Conservation (phyloP, 176 grass and related monocot species). For the Dendrocalamus sinicus region DNA sequence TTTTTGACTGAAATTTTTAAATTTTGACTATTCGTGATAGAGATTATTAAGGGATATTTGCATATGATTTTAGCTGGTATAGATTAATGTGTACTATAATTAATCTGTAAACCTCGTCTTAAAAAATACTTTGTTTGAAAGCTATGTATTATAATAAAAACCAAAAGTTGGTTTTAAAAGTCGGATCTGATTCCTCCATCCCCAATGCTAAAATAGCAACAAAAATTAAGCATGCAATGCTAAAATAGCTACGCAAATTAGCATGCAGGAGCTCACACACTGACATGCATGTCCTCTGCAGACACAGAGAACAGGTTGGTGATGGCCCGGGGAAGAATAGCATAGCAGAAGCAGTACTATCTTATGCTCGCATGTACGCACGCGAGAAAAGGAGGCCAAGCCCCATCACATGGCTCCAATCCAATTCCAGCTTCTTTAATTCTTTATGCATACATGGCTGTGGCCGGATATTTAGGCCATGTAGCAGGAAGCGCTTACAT, state of each 20-base stretch:
- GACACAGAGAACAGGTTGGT: background rate
- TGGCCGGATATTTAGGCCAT: background rate
- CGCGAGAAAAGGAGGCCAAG: constrained; percentile 44
- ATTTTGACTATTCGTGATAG: too few relatives aligned
- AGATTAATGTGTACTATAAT: too few relatives aligned
- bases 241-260: background rate
- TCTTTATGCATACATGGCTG: background rate
- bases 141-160: too few relatives aligned
- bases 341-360: background rate
- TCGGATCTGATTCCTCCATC: background rate
- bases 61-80: too few relatives aligned
- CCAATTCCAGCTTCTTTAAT: background rate
- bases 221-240: background rate
- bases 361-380: constrained; percentile 8
- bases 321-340: background rate
- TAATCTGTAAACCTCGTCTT: too few relatives aligned
- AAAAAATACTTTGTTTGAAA: too few relatives aligned
- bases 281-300: background rate
- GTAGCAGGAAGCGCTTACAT: too few relatives aligned
- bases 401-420: constrained; percentile 24
- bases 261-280: background rate
- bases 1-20: too few relatives aligned
- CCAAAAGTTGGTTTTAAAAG: too few relatives aligned
- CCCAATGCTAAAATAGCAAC: background rate
- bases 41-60: too few relatives aligned